Conservation (phyloP, 2,329 filamentous ascomycete species). For the Aurifilum marmelostoma region DNA sequence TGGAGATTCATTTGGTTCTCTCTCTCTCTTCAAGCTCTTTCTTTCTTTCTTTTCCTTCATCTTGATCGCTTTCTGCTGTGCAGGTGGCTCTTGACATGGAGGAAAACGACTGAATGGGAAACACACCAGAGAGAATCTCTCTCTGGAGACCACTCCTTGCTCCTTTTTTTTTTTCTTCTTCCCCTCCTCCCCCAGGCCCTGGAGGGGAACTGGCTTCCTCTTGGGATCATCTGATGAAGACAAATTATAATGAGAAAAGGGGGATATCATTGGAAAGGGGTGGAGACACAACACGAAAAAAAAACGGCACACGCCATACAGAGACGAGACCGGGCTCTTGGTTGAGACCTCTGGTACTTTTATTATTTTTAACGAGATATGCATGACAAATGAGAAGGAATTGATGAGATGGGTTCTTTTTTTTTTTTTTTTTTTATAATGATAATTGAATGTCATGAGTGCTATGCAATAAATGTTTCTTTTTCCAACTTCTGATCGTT, state of each 20-base stretch:
- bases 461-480: constrained; percentile 17
- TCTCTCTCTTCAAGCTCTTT: too few species aligned
- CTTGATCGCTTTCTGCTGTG: background rate
- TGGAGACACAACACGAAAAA: too few species aligned
- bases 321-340: background rate
- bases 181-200: background rate
- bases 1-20: background rate
- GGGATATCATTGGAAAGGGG: background rate
- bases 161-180: too few species aligned
- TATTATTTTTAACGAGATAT: too few species aligned
- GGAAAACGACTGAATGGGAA: too few species aligned
- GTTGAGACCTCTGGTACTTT: constrained; percentile 3
- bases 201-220: constrained; percentile 5
- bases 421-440: too few species aligned
- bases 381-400: background rate
- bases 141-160: background rate
- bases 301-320: constrained; percentile 5
- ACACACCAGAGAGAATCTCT: too few species aligned
- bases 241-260: background rate
- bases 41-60: constrained; percentile 1
- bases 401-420: background rate
- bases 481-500: background rate
- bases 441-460: constrained; percentile 23
- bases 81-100: background rate
- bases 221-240: background rate